These are phyloP conservation scores for Kwoniella shandongensis DNA, from an alignment of 768 basidiomycete genomes.

Conservation along the genomic window DNA sequence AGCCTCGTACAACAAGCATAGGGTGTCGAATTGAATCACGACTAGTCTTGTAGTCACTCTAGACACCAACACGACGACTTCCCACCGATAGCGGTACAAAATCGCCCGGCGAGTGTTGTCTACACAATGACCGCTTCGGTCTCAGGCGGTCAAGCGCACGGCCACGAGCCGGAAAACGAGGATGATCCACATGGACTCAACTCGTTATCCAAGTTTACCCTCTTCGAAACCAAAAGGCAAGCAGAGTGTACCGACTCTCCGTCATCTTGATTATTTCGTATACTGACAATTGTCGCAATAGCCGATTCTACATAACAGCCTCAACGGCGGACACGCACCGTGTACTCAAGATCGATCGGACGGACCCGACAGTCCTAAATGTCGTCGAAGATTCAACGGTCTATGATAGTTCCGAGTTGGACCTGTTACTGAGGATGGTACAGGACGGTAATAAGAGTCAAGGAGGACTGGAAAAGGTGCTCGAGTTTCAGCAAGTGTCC, in stretches of 20 bases:
- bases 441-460: constrained; percentile 88
- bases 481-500: constrained; percentile 73
- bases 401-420: constrained; percentile 87
- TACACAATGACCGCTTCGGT: background rate
- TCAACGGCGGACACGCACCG: constrained; percentile 84
- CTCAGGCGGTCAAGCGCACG: background rate
- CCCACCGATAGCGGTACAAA: too few species aligned
- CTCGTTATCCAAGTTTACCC: constrained; percentile 56
- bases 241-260: constrained; percentile 8
- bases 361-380: constrained; percentile 68
- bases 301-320: constrained; percentile 84
- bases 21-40: too few species aligned
- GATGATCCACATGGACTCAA: constrained; percentile 28
- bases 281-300: constrained; percentile 9
- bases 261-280: background rate
- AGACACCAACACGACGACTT: too few species aligned
- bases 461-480: constrained; percentile 77
- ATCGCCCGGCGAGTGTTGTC: too few species aligned
- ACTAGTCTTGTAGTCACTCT: too few species aligned
- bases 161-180: constrained; percentile 11
- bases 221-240: constrained; percentile 80
- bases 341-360: constrained; percentile 91
- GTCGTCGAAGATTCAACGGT: constrained; percentile 85
- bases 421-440: constrained; percentile 85
- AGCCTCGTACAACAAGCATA: too few species aligned